Evolutionary conservation across 2,329 filamentous ascomycete species (phyloP), one percentile per base, ranked within the genome.

Genomic region (Fusarium phyllophilum): DNA sequence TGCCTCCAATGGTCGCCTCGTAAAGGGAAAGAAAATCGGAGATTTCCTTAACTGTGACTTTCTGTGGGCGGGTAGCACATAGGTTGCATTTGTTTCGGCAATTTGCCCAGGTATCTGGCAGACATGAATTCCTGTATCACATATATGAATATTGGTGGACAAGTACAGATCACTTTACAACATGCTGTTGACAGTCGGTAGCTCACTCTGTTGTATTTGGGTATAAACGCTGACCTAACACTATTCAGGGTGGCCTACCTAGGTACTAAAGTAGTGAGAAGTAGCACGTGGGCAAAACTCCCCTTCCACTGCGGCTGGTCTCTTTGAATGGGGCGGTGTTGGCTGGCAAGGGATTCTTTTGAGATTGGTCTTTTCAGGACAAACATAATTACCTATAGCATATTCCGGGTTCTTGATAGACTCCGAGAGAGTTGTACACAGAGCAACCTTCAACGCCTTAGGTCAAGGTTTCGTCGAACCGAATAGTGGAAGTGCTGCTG

Each of bases 381-480:
- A 31, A 14, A 46, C 20, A n/a, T 22, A 46, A 22, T 13, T 29
- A 41, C 7, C 13, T 41, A 34, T 44, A 52, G 24, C 46, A 48
- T 38, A 39, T 18, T 45, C 63, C 72, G 63, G 72, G 67, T 58
- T 62, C 52, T 70, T 75, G 44, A 63, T 52, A 70, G 63, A 64
- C 36, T 46, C 66, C 66, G 69, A 75, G 24, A 44, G 33, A 44
- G 39, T 51, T 49, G 31, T 26, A 26, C 58, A 39, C 18, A 20
- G n/a, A 52, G 29, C 31, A 34, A 29, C 33, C n/a, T 51, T 42
- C n/a, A 15, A 15, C 22, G n/a, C 20, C 57, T 41, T 11, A 26
- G 24, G 51, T 26, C 22, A 29, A 61, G 13, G 4, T 33, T 24
- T 17, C 26, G 11, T 18, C n/a, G 12, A 24, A 39, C 20, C 26